Percentiles rank a stretch among this genome's conserved stretches.
Conservation (phyloP, 1,284 basidiomycete genomes). For the Rhizoctonia solani region DNA sequence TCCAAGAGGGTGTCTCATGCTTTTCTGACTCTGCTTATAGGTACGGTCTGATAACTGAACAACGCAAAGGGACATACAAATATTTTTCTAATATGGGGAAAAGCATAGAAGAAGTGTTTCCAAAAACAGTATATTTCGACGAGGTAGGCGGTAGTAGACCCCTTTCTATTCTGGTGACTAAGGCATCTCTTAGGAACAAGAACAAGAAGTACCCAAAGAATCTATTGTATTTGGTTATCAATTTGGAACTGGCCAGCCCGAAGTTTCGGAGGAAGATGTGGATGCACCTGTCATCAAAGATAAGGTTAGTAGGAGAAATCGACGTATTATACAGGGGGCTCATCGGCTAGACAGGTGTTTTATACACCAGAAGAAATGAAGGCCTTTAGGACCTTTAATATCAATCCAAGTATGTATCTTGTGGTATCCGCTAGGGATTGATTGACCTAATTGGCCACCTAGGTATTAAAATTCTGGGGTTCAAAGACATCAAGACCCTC, state of each 20-base stretch:
- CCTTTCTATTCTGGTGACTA: neutral
- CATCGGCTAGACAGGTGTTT: slow-evolving; percentile 62
- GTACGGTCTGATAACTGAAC: slow-evolving; percentile 83
- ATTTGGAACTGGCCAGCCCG: slow-evolving; percentile 52
- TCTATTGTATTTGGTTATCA: slow-evolving; percentile 67
- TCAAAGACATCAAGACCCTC: slow-evolving; percentile 76
- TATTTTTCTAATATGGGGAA: slow-evolving; percentile 82
- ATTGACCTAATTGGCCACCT: slow-evolving; percentile 2
- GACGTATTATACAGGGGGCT: slow-evolving; percentile 39
- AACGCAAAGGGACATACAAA: slow-evolving; percentile 77
- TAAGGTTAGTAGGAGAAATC: slow-evolving; percentile 22
- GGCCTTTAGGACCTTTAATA: slow-evolving; percentile 75
- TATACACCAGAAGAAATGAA: slow-evolving; percentile 84
- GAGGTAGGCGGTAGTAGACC: slow-evolving; percentile 55
- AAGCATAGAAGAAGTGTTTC: slow-evolving; percentile 71
- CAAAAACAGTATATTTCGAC: slow-evolving; percentile 75
- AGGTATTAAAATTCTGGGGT: slow-evolving; percentile 90
- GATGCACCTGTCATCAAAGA: slow-evolving; percentile 42
- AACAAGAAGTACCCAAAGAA: slow-evolving; percentile 61
- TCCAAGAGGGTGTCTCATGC: slow-evolving; percentile 8
- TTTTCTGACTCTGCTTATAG: slow-evolving; percentile 49
- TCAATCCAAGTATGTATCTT: slow-evolving; percentile 66
- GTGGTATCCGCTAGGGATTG: neutral
- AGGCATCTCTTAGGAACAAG: slow-evolving; percentile 53
- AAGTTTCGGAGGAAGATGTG: slow-evolving; percentile 49